phyloP scores from a whole-genome alignment of 495 filamentous ascomycete genomes.

The Tuber borchii region DNA sequence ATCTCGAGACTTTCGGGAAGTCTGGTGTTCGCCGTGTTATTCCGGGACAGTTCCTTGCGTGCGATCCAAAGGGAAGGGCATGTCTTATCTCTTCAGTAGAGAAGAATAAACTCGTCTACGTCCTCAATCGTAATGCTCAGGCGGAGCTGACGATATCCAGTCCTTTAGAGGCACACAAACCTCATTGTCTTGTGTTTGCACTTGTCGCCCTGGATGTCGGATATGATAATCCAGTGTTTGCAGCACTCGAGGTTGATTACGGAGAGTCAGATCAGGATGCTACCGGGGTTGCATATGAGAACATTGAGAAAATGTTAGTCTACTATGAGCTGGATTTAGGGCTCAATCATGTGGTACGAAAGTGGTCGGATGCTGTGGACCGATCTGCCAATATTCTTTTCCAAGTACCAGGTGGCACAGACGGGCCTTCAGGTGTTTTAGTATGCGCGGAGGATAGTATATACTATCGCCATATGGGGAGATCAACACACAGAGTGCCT shows the following conservation, averaged over 20 bases:
- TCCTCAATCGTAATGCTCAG: conserved; percentile 90
- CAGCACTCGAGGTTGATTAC: conserved; percentile 89
- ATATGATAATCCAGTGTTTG: conserved; percentile 94
- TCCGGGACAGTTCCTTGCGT: conserved; percentile 89
- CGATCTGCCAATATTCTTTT: conserved; percentile 84
- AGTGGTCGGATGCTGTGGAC: conserved; percentile 90
- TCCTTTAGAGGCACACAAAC: conserved; percentile 92
- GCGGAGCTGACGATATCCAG: conserved; percentile 94
- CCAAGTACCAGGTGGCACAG: conserved; percentile 88
- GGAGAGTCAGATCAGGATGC: conserved; percentile 85
- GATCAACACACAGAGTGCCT: conserved; percentile 77
- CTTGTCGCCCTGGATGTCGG: conserved; percentile 84
- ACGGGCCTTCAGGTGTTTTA: conserved; percentile 88
- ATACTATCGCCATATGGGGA: conserved; percentile 89
- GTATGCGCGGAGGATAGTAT: conserved; percentile 93
- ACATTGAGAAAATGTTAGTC: conserved; percentile 81
- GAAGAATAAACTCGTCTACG: conserved; percentile 99
- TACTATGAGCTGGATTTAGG: conserved; percentile 97
- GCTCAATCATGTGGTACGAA: conserved; percentile 91
- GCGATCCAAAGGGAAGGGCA: conserved; percentile 90
- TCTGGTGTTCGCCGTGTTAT: conserved; percentile 91
- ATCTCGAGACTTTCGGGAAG: conserved; percentile 96
- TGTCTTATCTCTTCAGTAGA: conserved; percentile 89
- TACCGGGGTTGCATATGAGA: conserved; percentile 70
- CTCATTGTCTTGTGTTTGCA: conserved; percentile 85